Evolutionary conservation across 495 filamentous ascomycete genomes (phyloP), one percentile per base, ranked within the genome.

Genomic region (Lepidopterella palustris): DNA sequence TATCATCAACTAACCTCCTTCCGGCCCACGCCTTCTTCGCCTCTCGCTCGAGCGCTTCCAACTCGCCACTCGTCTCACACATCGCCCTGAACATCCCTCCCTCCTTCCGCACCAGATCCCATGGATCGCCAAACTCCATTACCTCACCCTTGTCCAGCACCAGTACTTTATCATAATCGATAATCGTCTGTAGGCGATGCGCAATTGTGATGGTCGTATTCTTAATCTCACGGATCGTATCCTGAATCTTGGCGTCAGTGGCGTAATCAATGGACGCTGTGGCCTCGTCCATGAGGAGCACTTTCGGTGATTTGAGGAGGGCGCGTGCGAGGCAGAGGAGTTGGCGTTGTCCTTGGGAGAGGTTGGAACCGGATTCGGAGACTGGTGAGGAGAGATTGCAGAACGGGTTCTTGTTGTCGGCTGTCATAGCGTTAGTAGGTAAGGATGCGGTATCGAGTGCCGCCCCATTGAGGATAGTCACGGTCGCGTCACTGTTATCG

Each of bases 231-330:
- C 89, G 86, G 58, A 99, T 87, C 0, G 95, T 97, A 57, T 88
- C 88, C 72, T 99, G 95, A 69, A 99, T 97, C 73, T 96, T 96
- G 59, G 84, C 76, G 68, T 99, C 95, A 15, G 93, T 99, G 31
- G 84, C 85, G 73, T 97, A 97, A 78, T 99, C 95, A 70, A 99
- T 97, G 0, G 90, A 95, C 0, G 93, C 95, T 5, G 95, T 99
- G 18, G 95, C 95, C 77, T 99, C 95, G 73, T 99, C 95, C 93
- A 99, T 97, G 70, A 99, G 86, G 3, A 99, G 77, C 18, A 99
- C 93, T 45, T 86, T 88, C 0, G 95, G 93, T 28, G 82, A 82
- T 76, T 92, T 97, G 66, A 99, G 87, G 47, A 99, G 80, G 0
- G 95, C 95, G 20, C 95, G 86, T 1, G 95, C 95, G 15, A 99